Evolutionary conservation across 176 grass and related monocot genomes (phyloP).

Genomic region (Rhynchospora tenuis): DNA sequence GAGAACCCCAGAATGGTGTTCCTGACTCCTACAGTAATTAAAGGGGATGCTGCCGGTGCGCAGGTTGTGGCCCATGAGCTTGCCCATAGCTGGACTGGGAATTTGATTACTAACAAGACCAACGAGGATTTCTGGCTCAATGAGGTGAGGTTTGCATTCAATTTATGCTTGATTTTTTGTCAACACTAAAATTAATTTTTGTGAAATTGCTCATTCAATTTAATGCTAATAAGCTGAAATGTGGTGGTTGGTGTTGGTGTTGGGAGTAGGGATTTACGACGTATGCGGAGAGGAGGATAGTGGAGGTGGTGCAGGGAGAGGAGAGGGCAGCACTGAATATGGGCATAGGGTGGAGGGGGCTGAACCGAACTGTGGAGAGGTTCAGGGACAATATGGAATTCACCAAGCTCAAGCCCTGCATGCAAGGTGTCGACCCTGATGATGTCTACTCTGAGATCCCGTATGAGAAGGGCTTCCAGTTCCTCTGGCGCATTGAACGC

Average conservation of each 20-base stretch:
- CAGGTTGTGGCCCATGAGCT: constrained; percentile 90
- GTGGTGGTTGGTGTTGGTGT: no score
- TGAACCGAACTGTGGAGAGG: constrained; percentile 78
- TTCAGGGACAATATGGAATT: constrained; percentile 97
- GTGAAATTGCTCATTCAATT: no score
- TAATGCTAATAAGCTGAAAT: no score
- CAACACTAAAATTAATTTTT: no score
- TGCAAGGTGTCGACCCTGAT: constrained; percentile 80
- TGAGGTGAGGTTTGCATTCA: constrained; percentile 34
- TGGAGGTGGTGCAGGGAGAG: constrained; percentile 86
- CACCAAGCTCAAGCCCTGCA: constrained; percentile 85
- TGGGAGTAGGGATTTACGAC: constrained; percentile 83
- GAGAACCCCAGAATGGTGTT: constrained; percentile 97
- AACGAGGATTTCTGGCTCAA: constrained; percentile 98
- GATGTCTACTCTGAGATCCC: constrained; percentile 83
- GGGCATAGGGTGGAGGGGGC: constrained; percentile 78
- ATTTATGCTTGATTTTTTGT: not conserved
- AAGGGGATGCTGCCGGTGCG: constrained; percentile 67
- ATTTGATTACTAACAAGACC: constrained; percentile 94
- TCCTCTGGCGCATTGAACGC: constrained; percentile 90
- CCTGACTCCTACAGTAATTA: constrained; percentile 72
- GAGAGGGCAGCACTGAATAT: constrained; percentile 70
- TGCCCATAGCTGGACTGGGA: constrained; percentile 89
- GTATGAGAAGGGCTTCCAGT: constrained; percentile 97
- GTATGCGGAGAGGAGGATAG: constrained; percentile 95